Evolutionary conservation across 2,329 filamentous ascomycete genomes (phyloP).

Genomic region (Aspergillus sp.): DNA sequence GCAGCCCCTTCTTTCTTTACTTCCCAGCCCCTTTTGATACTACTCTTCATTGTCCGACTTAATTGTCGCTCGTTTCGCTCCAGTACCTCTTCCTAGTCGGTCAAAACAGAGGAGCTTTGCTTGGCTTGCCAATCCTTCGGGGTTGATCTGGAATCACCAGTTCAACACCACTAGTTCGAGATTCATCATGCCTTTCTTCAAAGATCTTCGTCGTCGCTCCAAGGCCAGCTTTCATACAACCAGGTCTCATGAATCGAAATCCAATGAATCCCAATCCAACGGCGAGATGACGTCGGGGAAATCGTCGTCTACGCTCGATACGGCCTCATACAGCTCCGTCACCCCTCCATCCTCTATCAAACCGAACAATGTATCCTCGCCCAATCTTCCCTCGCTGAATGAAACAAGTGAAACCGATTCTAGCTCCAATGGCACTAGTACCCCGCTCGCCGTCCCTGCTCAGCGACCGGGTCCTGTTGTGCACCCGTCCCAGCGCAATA

Average conservation of each 20-base stretch:
- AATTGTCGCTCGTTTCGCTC: background rate
- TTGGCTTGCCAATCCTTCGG: no score
- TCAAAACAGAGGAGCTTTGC: background rate
- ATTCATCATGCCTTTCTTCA: conserved; percentile 61
- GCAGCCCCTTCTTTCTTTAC: background rate
- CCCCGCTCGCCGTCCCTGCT: conserved; percentile 38
- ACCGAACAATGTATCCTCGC: conserved; percentile 57
- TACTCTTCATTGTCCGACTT: background rate
- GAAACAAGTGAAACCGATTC: conserved; percentile 54
- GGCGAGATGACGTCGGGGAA: conserved; percentile 60
- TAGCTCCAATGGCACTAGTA: conserved; percentile 23
- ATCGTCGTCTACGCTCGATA: conserved; percentile 59
- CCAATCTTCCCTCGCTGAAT: conserved; percentile 50
- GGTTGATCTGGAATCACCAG: no score
- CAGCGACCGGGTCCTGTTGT: conserved; percentile 43
- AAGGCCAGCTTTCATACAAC: conserved; percentile 67
- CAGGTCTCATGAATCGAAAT: conserved; percentile 36
- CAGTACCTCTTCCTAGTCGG: background rate
- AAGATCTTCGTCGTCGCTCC: conserved; percentile 71
- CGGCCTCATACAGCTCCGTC: conserved; percentile 56
- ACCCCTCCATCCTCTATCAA: conserved; percentile 71
- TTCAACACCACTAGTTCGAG: background rate
- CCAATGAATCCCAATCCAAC: conserved; percentile 35
- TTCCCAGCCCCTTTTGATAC: background rate
- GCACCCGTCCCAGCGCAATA: conserved; percentile 37